Base-by-base conservation (phyloP, 1,139 yeast species). In the Pichia sp. region DNA sequence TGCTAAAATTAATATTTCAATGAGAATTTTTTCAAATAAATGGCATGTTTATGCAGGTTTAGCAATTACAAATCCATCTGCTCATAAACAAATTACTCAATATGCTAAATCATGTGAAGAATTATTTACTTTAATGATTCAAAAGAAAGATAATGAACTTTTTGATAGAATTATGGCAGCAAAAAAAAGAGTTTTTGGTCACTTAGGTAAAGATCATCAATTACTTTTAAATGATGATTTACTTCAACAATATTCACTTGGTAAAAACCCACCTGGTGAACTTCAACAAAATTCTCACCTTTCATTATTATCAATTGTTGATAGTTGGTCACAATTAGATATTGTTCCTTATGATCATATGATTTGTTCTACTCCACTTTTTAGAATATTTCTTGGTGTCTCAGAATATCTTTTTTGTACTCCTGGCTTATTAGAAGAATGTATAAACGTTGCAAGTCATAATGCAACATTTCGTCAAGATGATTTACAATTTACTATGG, bases 31-130 rank as follows among this genome's bases (percentile, higher is more conserved):
- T 66, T 82, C 95, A 33, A 92, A 90, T 68, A 89, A 90, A 66
- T 92, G 97, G 96, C 98, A 92, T 63, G 98, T 92, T 29, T 92
- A 92, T 63, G 98, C 98, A 5, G 98, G 98, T 0, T 73, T 92
- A 58, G 97, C 97, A 9, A 90, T 92, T 53, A 86, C 96, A 3
- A 92, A 92, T 63, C 97, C 97, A 0, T 79, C 92, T 32, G 97
- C 98, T 0, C 97, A 90, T 62, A 79, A 76, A 39, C 98, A 92
- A 66, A 85, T 94, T 27, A 73, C 87, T 53, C 97, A 90, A 64
- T 92, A 90, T 63, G 86, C 97, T 2, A 76, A 79, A 44, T 86
- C 95, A 2, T 83, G 86, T 1, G 83, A 95, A 0, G 95, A 86
- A 48, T 70, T 92, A 43, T 90, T 85, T 65, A 79, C 90, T 34